Conservation (phyloP, 78 protist species). For the Dictyostelium citrinum region DNA sequence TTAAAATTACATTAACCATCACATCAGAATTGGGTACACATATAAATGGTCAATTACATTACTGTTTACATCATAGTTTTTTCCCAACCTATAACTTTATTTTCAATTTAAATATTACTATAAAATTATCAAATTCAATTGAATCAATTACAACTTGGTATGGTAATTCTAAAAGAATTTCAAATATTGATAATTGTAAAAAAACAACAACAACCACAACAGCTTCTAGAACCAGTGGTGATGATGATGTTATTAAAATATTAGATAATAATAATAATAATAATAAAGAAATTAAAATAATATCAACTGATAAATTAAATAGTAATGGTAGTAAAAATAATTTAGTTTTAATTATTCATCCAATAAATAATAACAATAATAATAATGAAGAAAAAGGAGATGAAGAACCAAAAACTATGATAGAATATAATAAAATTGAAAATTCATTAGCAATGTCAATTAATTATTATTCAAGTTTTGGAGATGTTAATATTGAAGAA, state of each 20-base stretch:
- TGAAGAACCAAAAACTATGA: neutral
- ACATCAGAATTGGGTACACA: conserved; percentile 64
- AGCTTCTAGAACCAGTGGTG: too few relatives aligned
- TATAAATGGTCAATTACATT: neutral
- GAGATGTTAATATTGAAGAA: neutral
- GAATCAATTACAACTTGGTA: neutral
- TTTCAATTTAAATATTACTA: neutral
- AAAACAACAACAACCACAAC: neutral
- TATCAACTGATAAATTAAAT: too few relatives aligned
- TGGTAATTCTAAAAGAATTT: neutral
- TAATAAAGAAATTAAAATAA: neutral
- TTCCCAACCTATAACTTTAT: neutral
- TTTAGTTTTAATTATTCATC: neutral
- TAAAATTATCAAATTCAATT: neutral
- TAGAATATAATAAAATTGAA: neutral
- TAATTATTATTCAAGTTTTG: neutral
- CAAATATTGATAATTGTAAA: neutral
- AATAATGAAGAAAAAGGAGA: too few relatives aligned
- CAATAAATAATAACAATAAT: neutral
- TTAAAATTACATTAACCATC: conserved; percentile 61
- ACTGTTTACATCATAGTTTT: neutral
- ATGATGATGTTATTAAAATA: neutral
- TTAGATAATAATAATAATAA: neutral
- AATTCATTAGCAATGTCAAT: neutral
- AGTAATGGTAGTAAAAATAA: too few relatives aligned